Evolutionary conservation across 768 basidiomycete genomes (phyloP).

Genomic region (Cystofilobasidium capitatum): DNA sequence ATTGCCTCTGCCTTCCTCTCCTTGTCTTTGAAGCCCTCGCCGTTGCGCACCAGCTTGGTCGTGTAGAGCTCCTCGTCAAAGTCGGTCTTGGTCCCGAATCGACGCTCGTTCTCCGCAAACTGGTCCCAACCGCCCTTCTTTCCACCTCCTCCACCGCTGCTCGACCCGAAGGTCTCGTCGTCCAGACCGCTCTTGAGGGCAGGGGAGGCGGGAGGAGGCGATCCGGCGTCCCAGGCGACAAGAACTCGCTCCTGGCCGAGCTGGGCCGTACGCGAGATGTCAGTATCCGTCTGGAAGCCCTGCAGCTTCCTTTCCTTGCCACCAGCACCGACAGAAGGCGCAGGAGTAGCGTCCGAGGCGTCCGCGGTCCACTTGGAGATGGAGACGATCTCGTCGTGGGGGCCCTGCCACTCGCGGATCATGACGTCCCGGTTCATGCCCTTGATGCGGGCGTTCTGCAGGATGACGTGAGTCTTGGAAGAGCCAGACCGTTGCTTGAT

Average conservation of each 20-base stretch:
- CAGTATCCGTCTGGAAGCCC: constrained; percentile 37
- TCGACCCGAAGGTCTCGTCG: constrained; percentile 11
- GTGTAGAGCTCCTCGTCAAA: constrained; percentile 94
- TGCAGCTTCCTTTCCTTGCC: neutral
- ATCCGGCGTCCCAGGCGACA: constrained; percentile 27
- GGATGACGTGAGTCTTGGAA: neutral
- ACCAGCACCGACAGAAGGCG: neutral
- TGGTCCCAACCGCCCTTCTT: constrained; percentile 61
- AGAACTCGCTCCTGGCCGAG: constrained; percentile 28
- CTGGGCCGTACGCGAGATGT: constrained; percentile 32
- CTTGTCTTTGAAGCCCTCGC: constrained; percentile 75
- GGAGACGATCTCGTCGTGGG: neutral
- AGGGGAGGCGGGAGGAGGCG: constrained; percentile 1
- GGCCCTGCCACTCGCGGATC: constrained; percentile 7
- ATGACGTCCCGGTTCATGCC: constrained; percentile 9
- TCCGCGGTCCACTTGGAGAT: neutral
- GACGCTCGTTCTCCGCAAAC: constrained; percentile 81
- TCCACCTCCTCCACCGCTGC: constrained; percentile 9
- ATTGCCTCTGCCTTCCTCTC: constrained; percentile 78
- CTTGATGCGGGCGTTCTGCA: constrained; percentile 4
- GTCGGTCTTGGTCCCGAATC: constrained; percentile 81
- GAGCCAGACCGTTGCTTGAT: neutral
- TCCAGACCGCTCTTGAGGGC: neutral
- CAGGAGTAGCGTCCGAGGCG: neutral
- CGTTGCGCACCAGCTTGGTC: constrained; percentile 76